Base-by-base conservation (phyloP, 1,284 basidiomycete species). In the Tilletia setariae region DNA sequence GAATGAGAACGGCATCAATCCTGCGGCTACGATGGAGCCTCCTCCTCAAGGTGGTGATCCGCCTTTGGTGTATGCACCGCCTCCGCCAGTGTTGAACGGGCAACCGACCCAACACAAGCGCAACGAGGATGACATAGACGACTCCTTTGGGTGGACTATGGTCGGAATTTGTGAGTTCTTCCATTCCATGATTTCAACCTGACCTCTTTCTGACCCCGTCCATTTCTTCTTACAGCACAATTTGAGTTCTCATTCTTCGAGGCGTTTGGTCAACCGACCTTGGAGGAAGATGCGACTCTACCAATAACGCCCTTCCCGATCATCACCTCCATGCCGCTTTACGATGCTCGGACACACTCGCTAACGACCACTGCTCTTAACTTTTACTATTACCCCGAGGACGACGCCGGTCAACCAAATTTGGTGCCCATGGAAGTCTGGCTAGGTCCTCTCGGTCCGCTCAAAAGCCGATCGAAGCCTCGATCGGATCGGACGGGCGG, bases 221-320 rank as follows among this genome's bases (percentile, higher is more conserved):
- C 68, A 68, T 62, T 72, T 56, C 35, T 4, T 72, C 28, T 7
- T 11, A 3, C 61, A 92, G 91, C 91, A 66, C 92, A 92, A 83
- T 93, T 93, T 83, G 91, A 93, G 81, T 93, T 93, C 82, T 92
- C 92, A n/a, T 94, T 93, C 82, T 93, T 94, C 80, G 92, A 94
- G 79, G 91, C 91, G 6, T 89, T 91, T 81, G 90, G 90, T 21
- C 88, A 90, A 76, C 90, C 89, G 80, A 89, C 87, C 74, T 87
- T 84, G 69, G 88, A 91, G 76, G 90, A 91, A 64, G 88, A 89
- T 70, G 85, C 56, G 59, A 69, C 71, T 46, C 69, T 75, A 15
- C 69, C 81, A 0, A 79, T 96, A 74, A 93, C 92, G 0, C 91
- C 92, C 1, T 92, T 94, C 80, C 93, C 94, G 1, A 90, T 91